These are phyloP conservation scores for Pseudogymnoascus verrucosus DNA, from an alignment of 2,329 filamentous ascomycete genomes.

Conservation along the genomic window DNA sequence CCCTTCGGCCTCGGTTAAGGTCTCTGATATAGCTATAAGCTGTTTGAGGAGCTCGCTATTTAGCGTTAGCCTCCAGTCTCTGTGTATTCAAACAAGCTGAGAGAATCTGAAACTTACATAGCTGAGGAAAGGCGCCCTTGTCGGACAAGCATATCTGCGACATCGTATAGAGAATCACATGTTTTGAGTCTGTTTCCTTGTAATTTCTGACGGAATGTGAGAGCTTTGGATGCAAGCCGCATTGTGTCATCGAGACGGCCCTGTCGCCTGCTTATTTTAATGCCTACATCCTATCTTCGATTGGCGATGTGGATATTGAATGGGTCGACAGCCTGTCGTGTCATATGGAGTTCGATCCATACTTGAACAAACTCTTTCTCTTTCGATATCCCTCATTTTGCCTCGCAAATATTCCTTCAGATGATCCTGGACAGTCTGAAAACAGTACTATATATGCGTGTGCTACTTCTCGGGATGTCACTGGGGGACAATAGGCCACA, in stretches of 20 bases:
- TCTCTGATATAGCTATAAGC: not conserved
- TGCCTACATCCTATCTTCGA: conserved; percentile 15
- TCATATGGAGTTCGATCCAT: conserved; percentile 22
- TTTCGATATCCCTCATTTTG: conserved; percentile 24
- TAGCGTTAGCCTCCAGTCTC: not conserved
- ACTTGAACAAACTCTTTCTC: conserved; percentile 18
- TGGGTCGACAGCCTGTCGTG: conserved; percentile 21
- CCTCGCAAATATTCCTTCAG: conserved; percentile 11
- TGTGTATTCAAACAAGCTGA: not conserved
- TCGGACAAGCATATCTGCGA: not conserved
- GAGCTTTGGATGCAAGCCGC: conserved; percentile 7
- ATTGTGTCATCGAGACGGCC: not conserved
- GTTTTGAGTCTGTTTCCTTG: conserved; percentile 5
- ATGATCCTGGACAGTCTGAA: not conserved
- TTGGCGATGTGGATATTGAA: conserved; percentile 16
- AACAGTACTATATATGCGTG: conserved; percentile 9
- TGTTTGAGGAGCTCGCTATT: conserved; percentile 10
- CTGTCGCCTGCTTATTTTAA: conserved; percentile 15
- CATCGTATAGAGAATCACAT: conserved; percentile 10
- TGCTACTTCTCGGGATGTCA: not conserved
- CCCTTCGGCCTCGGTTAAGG: not conserved
- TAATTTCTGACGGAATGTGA: conserved; percentile 5
- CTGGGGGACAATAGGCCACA: conserved; percentile 13
- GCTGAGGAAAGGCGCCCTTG: not conserved
- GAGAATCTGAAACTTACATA: not conserved